phyloP scores from a whole-genome alignment of 2,329 filamentous ascomycete species.

The Clonostachys sp. region DNA sequence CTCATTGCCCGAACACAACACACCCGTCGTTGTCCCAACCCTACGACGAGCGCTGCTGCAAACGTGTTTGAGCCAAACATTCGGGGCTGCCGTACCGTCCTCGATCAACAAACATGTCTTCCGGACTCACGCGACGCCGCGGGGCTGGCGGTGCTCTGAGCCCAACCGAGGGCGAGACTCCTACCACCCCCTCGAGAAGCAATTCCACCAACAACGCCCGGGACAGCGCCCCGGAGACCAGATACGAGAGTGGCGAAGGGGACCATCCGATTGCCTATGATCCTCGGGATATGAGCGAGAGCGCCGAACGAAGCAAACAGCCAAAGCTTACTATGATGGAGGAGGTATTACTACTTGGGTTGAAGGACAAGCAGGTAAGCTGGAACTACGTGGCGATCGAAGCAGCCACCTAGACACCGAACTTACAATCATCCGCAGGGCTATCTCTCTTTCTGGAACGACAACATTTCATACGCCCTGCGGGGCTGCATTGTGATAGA shows the following conservation, averaged over 20 bases:
- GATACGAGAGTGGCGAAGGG: conserved; percentile 88
- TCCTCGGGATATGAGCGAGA: conserved; percentile 95
- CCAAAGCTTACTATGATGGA: conserved; percentile 99
- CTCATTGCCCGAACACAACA: not conserved
- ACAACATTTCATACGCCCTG: conserved; percentile 98
- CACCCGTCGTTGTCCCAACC: not conserved
- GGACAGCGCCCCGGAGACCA: conserved; percentile 65
- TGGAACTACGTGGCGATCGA: not conserved
- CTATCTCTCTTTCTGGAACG: conserved; percentile 99
- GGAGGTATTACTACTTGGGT: conserved; percentile 87
- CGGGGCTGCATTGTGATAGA: conserved; percentile 98
- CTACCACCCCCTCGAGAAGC: conserved; percentile 50
- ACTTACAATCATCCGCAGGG: conserved; percentile 52
- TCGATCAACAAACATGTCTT: conserved; percentile 18
- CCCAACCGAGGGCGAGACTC: conserved; percentile 57
- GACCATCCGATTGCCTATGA: conserved; percentile 99
- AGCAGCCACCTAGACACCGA: not conserved
- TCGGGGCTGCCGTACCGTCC: not conserved
- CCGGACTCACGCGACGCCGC: conserved; percentile 60
- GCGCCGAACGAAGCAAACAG: conserved; percentile 92
- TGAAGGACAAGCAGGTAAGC: conserved; percentile 97
- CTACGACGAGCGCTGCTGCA: not conserved
- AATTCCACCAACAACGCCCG: conserved; percentile 48
- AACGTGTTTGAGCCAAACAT: not conserved
- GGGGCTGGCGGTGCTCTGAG: conserved; percentile 62